Percentiles rank a stretch among this genome's conserved stretches.
Evolutionary conservation across 2,329 filamentous ascomycete genomes (phyloP).

Genomic region (Fonsecaea pugnacius): DNA sequence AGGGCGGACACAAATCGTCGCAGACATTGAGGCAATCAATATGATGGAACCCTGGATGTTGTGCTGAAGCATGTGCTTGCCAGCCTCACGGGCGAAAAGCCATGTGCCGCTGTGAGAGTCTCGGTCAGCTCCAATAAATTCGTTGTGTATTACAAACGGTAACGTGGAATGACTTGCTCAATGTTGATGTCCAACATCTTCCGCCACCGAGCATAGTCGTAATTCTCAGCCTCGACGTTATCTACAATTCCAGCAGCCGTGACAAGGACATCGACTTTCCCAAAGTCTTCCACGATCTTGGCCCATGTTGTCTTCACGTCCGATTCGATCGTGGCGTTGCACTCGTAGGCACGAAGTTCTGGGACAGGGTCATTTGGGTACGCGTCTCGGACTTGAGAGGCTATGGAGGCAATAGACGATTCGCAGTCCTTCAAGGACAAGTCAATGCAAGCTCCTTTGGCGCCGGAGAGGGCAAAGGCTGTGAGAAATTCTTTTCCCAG

Average conservation of each 20-base stretch:
- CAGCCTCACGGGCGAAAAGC: slow-evolving; percentile 80
- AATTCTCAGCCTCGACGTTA: slow-evolving; percentile 44
- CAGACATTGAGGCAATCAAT: slow-evolving; percentile 42
- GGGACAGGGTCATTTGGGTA: slow-evolving; percentile 35
- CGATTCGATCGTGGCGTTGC: slow-evolving; percentile 46
- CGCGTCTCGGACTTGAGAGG: slow-evolving; percentile 36
- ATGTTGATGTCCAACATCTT: slow-evolving; percentile 46
- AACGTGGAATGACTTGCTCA: slow-evolving; percentile 26
- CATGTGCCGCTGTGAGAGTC: slow-evolving; percentile 68
- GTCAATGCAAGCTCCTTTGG: slow-evolving; percentile 44
- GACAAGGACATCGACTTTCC: slow-evolving; percentile 47
- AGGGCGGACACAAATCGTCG: slow-evolving; percentile 42
- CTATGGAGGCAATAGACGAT: slow-evolving; percentile 41
- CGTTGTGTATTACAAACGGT: not conserved
- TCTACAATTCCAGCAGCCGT: slow-evolving; percentile 49
- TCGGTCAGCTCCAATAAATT: not conserved
- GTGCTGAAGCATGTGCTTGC: slow-evolving; percentile 54
- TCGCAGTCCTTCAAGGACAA: slow-evolving; percentile 38
- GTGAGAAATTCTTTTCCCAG: slow-evolving; percentile 42
- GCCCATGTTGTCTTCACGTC: slow-evolving; percentile 45
- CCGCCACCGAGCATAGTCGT: slow-evolving; percentile 42
- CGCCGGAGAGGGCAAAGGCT: slow-evolving; percentile 41
- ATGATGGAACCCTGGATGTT: slow-evolving; percentile 38
- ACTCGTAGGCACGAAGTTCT: slow-evolving; percentile 46
- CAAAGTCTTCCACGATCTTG: slow-evolving; percentile 43